phyloP scores from a whole-genome alignment of 345 rosid genomes.

The Camelina hispida region DNA sequence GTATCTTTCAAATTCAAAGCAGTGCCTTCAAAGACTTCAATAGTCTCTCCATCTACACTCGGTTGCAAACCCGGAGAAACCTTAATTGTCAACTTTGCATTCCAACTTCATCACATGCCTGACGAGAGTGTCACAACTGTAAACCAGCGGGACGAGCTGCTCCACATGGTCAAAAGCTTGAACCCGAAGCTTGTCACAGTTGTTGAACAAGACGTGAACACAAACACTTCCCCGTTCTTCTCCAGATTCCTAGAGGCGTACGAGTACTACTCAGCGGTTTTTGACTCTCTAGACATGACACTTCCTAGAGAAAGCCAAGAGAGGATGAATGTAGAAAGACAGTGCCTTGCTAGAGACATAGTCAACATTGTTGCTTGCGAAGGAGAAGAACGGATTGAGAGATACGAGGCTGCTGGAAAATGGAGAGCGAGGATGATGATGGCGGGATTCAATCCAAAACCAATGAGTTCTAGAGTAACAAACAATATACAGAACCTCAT shows the following conservation, averaged over 20 bases:
- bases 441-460: slow-evolving; percentile 81
- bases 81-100: slow-evolving; percentile 87
- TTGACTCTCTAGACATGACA: slow-evolving; percentile 89
- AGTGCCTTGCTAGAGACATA: slow-evolving; percentile 94
- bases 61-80: slow-evolving; percentile 71
- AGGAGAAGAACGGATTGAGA: slow-evolving; percentile 92
- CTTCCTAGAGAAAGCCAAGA: slow-evolving; percentile 94
- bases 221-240: slow-evolving; percentile 89
- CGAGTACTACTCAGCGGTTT: slow-evolving; percentile 87
- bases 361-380: slow-evolving; percentile 94
- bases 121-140: slow-evolving; percentile 96
- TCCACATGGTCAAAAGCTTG: slow-evolving; percentile 84
- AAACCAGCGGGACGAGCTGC: slow-evolving; percentile 90
- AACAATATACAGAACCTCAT: slow-evolving; percentile 57
- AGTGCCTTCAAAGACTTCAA: slow-evolving; percentile 69
- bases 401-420: slow-evolving; percentile 90
- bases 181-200: slow-evolving; percentile 93
- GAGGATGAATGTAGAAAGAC: slow-evolving; percentile 92
- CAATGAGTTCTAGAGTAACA: slow-evolving; percentile 61
- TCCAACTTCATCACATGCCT: slow-evolving; percentile 99
- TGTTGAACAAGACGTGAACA: slow-evolving; percentile 92
- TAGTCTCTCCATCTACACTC: slow-evolving; percentile 77
- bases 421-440: slow-evolving; percentile 97
- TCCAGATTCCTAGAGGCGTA: slow-evolving; percentile 83
- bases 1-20: slow-evolving; percentile 76